A percentile compares a stretch with the other conserved stretches of the same genome.
These are phyloP conservation scores for Ambrosiella beaveri DNA, from an alignment of 2,329 filamentous ascomycete genomes.

Conservation along the genomic window DNA sequence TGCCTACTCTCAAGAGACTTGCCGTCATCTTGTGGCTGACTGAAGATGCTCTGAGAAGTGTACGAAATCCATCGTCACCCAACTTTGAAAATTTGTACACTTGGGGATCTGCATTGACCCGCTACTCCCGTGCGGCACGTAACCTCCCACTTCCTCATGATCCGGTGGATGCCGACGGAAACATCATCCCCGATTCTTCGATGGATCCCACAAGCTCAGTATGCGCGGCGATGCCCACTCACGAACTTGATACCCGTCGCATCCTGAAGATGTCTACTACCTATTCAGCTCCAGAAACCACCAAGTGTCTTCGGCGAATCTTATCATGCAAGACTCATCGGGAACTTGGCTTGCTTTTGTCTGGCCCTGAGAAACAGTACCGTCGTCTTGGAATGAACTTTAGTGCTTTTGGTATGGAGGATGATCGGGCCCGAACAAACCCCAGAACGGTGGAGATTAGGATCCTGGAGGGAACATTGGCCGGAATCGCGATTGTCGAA, in stretches of 20 bases:
- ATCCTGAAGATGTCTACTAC: neutral
- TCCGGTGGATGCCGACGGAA: neutral
- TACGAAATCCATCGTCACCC: slow-evolving; percentile 22
- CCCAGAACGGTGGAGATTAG: slow-evolving; percentile 25
- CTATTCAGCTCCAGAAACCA: neutral
- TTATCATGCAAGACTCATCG: slow-evolving; percentile 17
- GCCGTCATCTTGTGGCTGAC: slow-evolving; percentile 22
- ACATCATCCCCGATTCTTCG: neutral
- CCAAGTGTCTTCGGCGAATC: slow-evolving; percentile 16
- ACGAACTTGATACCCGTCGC: slow-evolving; percentile 15
- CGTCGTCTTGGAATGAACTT: slow-evolving; percentile 26
- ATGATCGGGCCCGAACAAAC: slow-evolving; percentile 20
- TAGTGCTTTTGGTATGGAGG: slow-evolving; percentile 22
- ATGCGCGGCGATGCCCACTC: neutral
- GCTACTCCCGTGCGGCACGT: slow-evolving; percentile 11
- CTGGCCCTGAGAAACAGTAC: slow-evolving; percentile 19
- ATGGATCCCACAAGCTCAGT: neutral
- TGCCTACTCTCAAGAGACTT: slow-evolving; percentile 21
- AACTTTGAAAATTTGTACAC: slow-evolving; percentile 24
- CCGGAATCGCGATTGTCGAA: slow-evolving; percentile 17
- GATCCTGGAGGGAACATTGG: slow-evolving; percentile 22
- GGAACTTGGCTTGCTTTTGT: slow-evolving; percentile 22
- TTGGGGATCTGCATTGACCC: slow-evolving; percentile 18
- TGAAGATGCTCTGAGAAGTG: slow-evolving; percentile 21
- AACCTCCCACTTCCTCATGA: slow-evolving; percentile 1